Evolutionary conservation across 345 rosid species (phyloP).

Genomic region (Gossypium mustelinum): DNA sequence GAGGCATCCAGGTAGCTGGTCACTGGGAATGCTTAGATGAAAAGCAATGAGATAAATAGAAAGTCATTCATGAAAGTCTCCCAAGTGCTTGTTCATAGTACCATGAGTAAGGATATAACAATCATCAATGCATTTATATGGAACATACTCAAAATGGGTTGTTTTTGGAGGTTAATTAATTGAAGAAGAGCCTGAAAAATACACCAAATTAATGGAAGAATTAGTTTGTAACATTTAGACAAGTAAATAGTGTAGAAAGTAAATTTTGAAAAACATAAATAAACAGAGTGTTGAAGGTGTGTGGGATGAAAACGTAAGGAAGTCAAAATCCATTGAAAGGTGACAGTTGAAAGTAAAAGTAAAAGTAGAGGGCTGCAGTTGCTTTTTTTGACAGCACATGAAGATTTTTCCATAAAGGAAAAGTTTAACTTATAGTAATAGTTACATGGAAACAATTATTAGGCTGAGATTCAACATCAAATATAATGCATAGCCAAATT

Average conservation of each 20-base stretch:
- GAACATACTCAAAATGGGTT: background rate
- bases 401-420: background rate
- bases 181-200: background rate
- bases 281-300: too few species aligned
- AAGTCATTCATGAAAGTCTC: too few species aligned
- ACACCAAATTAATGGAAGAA: background rate
- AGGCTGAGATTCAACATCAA: background rate
- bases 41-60: too few species aligned
- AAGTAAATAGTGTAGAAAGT: too few species aligned
- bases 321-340: slow-evolving; percentile 6
- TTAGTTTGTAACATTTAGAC: background rate
- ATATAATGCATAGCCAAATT: background rate
- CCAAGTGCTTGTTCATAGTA: too few species aligned
- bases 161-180: background rate
- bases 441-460: background rate
- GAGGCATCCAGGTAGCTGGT: too few species aligned
- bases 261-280: too few species aligned
- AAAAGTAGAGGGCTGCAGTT: background rate
- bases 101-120: too few species aligned
- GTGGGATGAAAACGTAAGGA: background rate
- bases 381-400: background rate
- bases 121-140: background rate
- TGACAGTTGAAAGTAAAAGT: background rate
- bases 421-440: slow-evolving; percentile 7
- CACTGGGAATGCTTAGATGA: too few species aligned